These are phyloP conservation scores for Kurtzmaniella natalensis DNA, from an alignment of 1,139 yeast species.

Conservation along the genomic window DNA sequence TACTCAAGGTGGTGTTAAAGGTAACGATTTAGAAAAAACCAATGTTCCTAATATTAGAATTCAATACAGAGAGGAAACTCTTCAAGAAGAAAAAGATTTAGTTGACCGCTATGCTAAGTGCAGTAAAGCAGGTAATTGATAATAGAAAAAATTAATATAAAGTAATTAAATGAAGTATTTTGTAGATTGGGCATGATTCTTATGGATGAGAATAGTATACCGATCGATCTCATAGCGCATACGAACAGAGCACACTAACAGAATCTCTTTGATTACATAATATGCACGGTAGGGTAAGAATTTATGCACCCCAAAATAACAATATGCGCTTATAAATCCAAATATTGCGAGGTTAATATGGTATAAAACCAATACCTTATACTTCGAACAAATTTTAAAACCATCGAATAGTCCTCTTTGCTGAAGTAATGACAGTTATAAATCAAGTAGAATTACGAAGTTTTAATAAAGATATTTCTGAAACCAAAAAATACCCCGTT, in stretches of 20 bases:
- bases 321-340: not conserved
- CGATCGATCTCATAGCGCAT: no score
- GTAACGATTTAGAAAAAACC: slow-evolving; percentile 88
- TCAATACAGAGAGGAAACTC: slow-evolving; percentile 77
- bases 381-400: no score
- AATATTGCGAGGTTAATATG: not conserved
- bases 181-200: no score
- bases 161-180: no score
- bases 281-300: no score
- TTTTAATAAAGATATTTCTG: not conserved
- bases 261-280: no score
- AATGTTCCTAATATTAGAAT: slow-evolving; percentile 90
- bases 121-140: slow-evolving; percentile 3
- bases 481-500: slow-evolving; percentile 20
- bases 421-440: not conserved
- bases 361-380: not conserved
- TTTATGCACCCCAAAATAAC: no score
- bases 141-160: no score
- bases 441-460: not conserved
- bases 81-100: slow-evolving; percentile 68
- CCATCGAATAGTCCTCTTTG: no score
- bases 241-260: no score
- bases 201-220: no score
- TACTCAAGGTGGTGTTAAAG: slow-evolving; percentile 58
- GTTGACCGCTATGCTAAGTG: slow-evolving; percentile 54